Percentiles rank a stretch among this genome's conserved stretches.
These are phyloP conservation scores for Nepenthes alata DNA, from an alignment of 179 eudicot species.

Conservation along the genomic window DNA sequence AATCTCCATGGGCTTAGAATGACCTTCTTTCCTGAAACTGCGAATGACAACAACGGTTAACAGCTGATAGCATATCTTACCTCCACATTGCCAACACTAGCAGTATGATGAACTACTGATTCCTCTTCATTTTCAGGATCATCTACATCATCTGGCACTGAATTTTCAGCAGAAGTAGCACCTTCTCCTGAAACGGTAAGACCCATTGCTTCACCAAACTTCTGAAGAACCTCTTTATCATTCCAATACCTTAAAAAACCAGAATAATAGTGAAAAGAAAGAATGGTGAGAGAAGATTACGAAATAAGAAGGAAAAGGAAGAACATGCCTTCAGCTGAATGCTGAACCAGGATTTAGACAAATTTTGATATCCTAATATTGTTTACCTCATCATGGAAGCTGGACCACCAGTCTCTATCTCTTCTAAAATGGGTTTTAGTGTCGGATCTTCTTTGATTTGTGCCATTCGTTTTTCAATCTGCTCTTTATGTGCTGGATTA, in stretches of 20 bases:
- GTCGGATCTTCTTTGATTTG: conserved; percentile 88
- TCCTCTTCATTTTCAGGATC: conserved; percentile 75
- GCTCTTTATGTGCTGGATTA: conserved; percentile 68
- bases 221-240: conserved; percentile 78
- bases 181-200: conserved; percentile 63
- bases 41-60: too few relatives aligned
- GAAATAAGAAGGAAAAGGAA: not conserved
- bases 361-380: not conserved
- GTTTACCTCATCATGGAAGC: conserved; percentile 95
- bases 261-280: not conserved
- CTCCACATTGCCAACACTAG: conserved; percentile 90
- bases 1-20: too few relatives aligned
- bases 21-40: too few relatives aligned
- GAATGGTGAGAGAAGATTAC: not conserved
- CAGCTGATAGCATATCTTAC: conserved; percentile 15
- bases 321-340: not conserved
- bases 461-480: conserved; percentile 85
- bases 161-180: conserved; percentile 33
- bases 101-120: conserved; percentile 88
- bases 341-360: not conserved
- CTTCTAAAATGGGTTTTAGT: conserved; percentile 83
- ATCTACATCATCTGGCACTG: conserved; percentile 55
- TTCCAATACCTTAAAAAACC: conserved; percentile 74
- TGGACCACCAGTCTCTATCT: conserved; percentile 93
- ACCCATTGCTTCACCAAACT: conserved; percentile 98